Base-by-base conservation (phyloP, 768 basidiomycete genomes). In the Tylopilus vinaceipallidus region DNA sequence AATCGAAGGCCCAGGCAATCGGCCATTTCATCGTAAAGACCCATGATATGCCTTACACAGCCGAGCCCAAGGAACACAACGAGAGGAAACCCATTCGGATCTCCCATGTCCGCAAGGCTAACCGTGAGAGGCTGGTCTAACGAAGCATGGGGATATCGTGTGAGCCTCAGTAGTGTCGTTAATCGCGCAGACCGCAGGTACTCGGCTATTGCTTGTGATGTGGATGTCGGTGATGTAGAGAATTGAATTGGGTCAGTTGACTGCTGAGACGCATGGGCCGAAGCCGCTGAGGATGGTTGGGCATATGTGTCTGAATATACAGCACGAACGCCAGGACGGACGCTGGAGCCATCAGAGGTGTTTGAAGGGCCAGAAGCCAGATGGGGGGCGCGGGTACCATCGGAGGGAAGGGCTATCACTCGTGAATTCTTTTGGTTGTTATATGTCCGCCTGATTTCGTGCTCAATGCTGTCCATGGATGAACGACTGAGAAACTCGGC, bases 1-100 rank as follows among this genome's bases (percentile, higher is more conserved):
- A 99, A 74, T 47, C 95, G 75, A 30, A 99, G 75, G 6, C 86
- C 86, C 50, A 95, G 70, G 49, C 86, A 88, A 52, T 86, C 83
- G 4, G 95, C 95, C 83, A 98, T 88, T 64, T 99, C 95, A 66
- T 98, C 95, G 64, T 94, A 98, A 41, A 98, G 71, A 13, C 91
- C 94, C 78, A 97, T 88, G 50, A 98, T 79, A 67, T 98, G 94
- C 34, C 95, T 81, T 4, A 98, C 95, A 62, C 91, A 92, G 14
- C 95, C 95, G 40, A 98, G 65, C 2, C 95, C 95, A 53, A 99
- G 80, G 66, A 95, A 99, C 20, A 98, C 80, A 20, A 99, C 72
- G 9, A 98, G 80, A 0, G 95, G 95, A 59, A 83, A 81, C 1
- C 95, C 95, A n/a, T 78, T 80, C 4, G 86, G 78, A 54, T 79